phyloP scores from a whole-genome alignment of 202 grass and related monocot genomes.

The Brachypodium distachyon region DNA sequence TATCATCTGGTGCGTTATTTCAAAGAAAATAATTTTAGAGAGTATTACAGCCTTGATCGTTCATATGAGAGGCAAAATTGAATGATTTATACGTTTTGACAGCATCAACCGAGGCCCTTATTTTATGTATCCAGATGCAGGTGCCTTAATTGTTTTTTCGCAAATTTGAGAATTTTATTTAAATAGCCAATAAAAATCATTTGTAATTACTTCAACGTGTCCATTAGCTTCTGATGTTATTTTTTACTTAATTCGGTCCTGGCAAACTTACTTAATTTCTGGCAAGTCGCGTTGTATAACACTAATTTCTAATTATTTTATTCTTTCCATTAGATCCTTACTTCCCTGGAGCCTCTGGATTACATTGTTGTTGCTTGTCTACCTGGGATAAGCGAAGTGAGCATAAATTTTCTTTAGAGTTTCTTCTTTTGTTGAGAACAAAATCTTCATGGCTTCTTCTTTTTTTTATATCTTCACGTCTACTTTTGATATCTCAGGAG shows the following conservation, averaged over 20 bases:
- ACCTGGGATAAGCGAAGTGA: constrained; percentile 87
- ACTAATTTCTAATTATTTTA: background rate
- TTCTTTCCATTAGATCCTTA: constrained; percentile 57
- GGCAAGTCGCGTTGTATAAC: background rate
- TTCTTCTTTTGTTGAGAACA: background rate
- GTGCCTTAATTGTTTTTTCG: background rate
- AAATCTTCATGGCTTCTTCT: background rate
- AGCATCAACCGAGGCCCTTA: background rate
- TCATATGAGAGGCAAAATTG: background rate
- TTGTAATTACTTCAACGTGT: background rate
- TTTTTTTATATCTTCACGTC: background rate
- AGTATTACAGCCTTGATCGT: background rate
- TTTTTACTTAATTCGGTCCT: background rate
- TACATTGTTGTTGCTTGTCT: constrained; percentile 67
- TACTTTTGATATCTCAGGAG: constrained; percentile 45
- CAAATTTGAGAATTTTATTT: background rate
- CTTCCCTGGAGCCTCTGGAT: constrained; percentile 61
- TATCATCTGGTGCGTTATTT: background rate
- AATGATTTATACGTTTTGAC: background rate
- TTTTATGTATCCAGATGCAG: background rate
- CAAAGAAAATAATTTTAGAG: background rate
- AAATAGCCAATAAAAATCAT: background rate
- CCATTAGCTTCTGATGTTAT: constrained; percentile 1
- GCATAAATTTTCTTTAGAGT: background rate
- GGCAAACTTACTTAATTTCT: background rate